Conservation (phyloP, 768 basidiomycete species). For the Panellus pusillus region DNA sequence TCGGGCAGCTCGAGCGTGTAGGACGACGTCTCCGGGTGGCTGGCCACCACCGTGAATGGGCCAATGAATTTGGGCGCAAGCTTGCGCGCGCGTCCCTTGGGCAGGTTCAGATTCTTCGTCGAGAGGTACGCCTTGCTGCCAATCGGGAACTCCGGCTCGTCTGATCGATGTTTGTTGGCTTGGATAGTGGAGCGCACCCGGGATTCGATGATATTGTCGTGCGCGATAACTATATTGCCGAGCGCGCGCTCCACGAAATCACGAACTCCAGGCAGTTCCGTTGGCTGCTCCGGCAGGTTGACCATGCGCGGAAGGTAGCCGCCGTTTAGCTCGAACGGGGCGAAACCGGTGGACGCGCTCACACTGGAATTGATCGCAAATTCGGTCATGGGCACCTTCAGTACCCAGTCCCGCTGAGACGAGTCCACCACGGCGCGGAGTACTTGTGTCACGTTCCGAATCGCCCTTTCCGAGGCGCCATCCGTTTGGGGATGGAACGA, state of each 20-base stretch:
- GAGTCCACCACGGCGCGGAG: slow-evolving; percentile 25
- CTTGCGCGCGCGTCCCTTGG: slow-evolving; percentile 34
- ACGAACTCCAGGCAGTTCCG: slow-evolving; percentile 21
- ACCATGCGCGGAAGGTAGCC: slow-evolving; percentile 30
- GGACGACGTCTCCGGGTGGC: slow-evolving; percentile 20
- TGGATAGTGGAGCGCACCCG: slow-evolving; percentile 29
- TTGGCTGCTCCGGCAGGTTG: not conserved
- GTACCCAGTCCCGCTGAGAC: slow-evolving; percentile 23
- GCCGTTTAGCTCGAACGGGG: slow-evolving; percentile 32
- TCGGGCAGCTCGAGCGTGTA: slow-evolving; percentile 31
- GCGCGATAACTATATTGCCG: slow-evolving; percentile 29
- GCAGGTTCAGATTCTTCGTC: slow-evolving; percentile 35
- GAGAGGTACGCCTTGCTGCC: slow-evolving; percentile 37
- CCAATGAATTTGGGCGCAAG: slow-evolving; percentile 39
- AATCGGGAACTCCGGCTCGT: slow-evolving; percentile 14
- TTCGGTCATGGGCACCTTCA: not conserved
- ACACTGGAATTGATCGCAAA: slow-evolving; percentile 27
- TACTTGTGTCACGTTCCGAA: slow-evolving; percentile 33
- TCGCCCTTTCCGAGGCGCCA: slow-evolving; percentile 37
- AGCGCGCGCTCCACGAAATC: slow-evolving; percentile 27
- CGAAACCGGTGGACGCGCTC: slow-evolving; percentile 32
- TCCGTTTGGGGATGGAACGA: slow-evolving; percentile 46
- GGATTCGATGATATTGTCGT: slow-evolving; percentile 38
- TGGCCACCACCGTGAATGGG: slow-evolving; percentile 31
- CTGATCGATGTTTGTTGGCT: slow-evolving; percentile 26